Conservation (phyloP, 2,329 filamentous ascomycete genomes). For the Trichophaea hybrida region DNA sequence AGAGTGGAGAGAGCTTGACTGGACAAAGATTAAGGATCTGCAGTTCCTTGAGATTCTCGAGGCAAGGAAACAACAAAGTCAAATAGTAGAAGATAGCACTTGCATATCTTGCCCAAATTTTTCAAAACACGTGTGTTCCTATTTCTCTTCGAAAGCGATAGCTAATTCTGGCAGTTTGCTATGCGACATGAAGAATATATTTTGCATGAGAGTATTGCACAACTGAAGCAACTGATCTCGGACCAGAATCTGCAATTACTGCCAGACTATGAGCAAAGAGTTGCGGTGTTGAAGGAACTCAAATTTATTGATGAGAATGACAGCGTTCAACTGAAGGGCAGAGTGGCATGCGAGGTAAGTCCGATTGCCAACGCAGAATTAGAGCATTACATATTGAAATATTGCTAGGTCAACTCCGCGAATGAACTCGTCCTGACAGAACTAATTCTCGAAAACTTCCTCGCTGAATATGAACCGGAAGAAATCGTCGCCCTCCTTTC, state of each 20-base stretch:
- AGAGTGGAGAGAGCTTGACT: slow-evolving; percentile 73
- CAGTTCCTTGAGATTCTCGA: slow-evolving; percentile 65
- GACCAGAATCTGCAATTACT: slow-evolving; percentile 92
- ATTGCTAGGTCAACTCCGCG: slow-evolving; percentile 66
- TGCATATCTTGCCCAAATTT: slow-evolving; percentile 63
- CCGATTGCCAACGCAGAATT: slow-evolving; percentile 6
- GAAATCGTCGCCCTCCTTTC: slow-evolving; percentile 92
- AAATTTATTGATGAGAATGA: slow-evolving; percentile 78
- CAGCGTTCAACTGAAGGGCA: slow-evolving; percentile 89
- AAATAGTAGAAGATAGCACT: slow-evolving; percentile 47
- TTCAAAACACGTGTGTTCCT: slow-evolving; percentile 62
- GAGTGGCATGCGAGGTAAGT: slow-evolving; percentile 76
- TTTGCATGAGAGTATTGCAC: slow-evolving; percentile 81
- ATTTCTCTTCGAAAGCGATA: neutral
- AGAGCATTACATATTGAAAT: slow-evolving; percentile 4
- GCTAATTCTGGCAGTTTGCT: slow-evolving; percentile 48
- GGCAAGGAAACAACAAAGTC: slow-evolving; percentile 50
- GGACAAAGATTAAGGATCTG: slow-evolving; percentile 68
- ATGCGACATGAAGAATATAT: slow-evolving; percentile 97
- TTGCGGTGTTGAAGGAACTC: slow-evolving; percentile 79
- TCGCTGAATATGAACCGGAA: slow-evolving; percentile 87
- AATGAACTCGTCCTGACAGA: slow-evolving; percentile 94
- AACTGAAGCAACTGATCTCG: slow-evolving; percentile 76
- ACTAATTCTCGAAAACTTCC: slow-evolving; percentile 87
- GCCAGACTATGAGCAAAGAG: slow-evolving; percentile 91